Percentiles rank a stretch among this genome's conserved stretches.
These are phyloP conservation scores for Rhizopus sp. DNA, from an alignment of 371 early-diverging fungal species.

Conservation along the genomic window DNA sequence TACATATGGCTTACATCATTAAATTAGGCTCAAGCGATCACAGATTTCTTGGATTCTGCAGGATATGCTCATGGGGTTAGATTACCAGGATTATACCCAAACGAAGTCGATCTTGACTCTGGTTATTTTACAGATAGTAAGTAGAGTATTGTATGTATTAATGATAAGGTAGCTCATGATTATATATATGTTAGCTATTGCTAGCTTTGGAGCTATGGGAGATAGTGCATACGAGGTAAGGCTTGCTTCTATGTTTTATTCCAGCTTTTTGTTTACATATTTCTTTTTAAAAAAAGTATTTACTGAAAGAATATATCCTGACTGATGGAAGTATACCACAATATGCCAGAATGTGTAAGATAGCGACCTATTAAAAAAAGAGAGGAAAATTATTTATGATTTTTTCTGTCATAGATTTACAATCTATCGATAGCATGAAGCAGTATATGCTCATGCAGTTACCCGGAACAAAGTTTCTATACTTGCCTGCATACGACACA, in stretches of 20 bases:
- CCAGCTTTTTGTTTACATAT: no score
- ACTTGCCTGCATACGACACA: conserved; percentile 39
- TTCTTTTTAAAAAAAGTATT: conserved; percentile 45
- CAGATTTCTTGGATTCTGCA: conserved; percentile 36
- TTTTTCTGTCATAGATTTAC: conserved; percentile 26
- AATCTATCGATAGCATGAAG: conserved; percentile 49
- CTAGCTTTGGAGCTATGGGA: conserved; percentile 48
- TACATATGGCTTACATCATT: conserved; percentile 43
- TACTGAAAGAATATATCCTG: conserved; percentile 68
- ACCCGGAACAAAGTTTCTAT: conserved; percentile 40
- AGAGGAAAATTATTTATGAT: background rate
- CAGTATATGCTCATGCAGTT: conserved; percentile 46
- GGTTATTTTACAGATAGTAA: conserved; percentile 35
- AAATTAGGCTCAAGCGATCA: conserved; percentile 60
- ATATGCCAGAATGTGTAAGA: conserved; percentile 56
- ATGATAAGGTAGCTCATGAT: conserved; percentile 13
- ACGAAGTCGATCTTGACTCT: conserved; percentile 30
- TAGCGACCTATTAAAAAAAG: background rate
- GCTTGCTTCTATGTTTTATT: background rate
- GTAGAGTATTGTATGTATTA: conserved; percentile 42
- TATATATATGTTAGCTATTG: conserved; percentile 12
- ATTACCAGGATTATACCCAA: conserved; percentile 56
- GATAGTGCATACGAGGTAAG: conserved; percentile 56
- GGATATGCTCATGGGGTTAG: conserved; percentile 32
- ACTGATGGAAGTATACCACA: conserved; percentile 49